These are phyloP conservation scores for Vanrija sp. DNA, from an alignment of 1,284 basidiomycete genomes.

Conservation along the genomic window DNA sequence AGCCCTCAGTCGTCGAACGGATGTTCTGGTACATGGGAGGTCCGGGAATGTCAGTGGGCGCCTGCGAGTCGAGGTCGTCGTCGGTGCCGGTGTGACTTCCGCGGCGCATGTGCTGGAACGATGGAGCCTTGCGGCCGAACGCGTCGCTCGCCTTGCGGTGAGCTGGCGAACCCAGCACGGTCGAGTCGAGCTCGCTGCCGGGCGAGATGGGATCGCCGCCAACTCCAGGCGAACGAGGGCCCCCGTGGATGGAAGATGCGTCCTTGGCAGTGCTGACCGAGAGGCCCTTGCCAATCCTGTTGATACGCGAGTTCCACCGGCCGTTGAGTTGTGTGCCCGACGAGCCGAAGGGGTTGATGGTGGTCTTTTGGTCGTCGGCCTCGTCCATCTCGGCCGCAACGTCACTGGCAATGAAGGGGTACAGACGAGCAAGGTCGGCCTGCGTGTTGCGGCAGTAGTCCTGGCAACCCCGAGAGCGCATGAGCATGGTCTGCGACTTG, in stretches of 20 bases:
- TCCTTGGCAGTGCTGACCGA: constrained; percentile 17
- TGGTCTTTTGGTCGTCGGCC: constrained; percentile 25
- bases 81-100: constrained; percentile 3
- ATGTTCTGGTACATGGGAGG: constrained; percentile 31
- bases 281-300: constrained; percentile 17
- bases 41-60: constrained; percentile 16
- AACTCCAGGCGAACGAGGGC: not conserved
- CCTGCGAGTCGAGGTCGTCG: constrained; percentile 8
- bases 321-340: constrained; percentile 2
- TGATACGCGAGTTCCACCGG: constrained; percentile 18
- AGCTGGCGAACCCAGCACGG: constrained; percentile 13
- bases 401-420: constrained; percentile 43
- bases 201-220: constrained; percentile 4
- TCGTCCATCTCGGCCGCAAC: constrained; percentile 41
- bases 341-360: constrained; percentile 17
- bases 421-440: constrained; percentile 46
- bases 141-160: not conserved
- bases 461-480: constrained; percentile 46
- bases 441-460: constrained; percentile 46
- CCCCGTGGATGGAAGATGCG: not conserved
- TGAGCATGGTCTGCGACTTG: constrained; percentile 52
- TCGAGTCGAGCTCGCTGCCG: constrained; percentile 14
- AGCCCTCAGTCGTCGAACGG: constrained; percentile 39
- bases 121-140: constrained; percentile 8
- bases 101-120: not conserved